Evolutionary conservation across 1,139 yeast genomes (phyloP).

Genomic region (Saccharomyces pastorianus): DNA sequence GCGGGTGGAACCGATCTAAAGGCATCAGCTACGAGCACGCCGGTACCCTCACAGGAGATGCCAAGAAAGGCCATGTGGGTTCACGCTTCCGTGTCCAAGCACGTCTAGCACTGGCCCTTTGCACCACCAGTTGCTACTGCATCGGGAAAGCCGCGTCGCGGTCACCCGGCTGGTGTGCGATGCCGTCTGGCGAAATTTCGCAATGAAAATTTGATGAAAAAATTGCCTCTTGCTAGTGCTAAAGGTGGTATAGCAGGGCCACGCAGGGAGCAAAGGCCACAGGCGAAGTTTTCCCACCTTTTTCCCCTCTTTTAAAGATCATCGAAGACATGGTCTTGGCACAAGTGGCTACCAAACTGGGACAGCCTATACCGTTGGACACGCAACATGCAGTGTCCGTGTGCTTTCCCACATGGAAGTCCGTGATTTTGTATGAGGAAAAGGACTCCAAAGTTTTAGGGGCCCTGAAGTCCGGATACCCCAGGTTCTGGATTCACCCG

Average conservation of each 20-base stretch:
- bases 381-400: constrained; percentile 92
- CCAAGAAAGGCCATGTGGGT: not conserved
- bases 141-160: not conserved
- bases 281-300: not conserved
- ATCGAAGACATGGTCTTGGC: not conserved
- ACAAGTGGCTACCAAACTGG: constrained; percentile 36
- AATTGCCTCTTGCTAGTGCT: not conserved
- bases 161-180: not conserved
- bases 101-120: not conserved
- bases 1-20: not conserved
- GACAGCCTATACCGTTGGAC: constrained; percentile 79
- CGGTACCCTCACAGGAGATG: not conserved
- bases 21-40: not conserved
- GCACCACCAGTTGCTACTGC: not conserved
- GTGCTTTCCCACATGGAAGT: constrained; percentile 89
- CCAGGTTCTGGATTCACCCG: constrained; percentile 74
- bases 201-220: not conserved
- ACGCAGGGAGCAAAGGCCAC: not conserved
- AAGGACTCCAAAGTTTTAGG: constrained; percentile 76
- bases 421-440: constrained; percentile 81
- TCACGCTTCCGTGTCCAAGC: not conserved
- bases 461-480: constrained; percentile 81
- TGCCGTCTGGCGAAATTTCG: not conserved
- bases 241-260: not conserved
- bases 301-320: not conserved